Evolutionary conservation across 345 rosid species (phyloP), one percentile per base, ranked within the genome.

Genomic region (Citrus sp.): DNA sequence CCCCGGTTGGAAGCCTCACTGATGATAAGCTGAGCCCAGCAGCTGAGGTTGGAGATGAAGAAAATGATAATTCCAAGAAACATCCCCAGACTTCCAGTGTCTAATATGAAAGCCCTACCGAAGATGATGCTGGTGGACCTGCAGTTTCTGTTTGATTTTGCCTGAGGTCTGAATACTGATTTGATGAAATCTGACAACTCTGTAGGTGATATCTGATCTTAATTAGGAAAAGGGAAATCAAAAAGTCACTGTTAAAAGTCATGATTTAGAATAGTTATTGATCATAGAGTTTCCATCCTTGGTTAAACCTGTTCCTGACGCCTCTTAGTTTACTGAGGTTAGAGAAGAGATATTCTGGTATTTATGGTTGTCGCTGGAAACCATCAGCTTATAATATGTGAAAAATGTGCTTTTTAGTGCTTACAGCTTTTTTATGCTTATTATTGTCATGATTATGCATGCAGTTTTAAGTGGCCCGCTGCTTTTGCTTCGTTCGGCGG

Each of bases 1-100:
- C 55, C 18, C 25, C 67, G 8, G 81, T 59, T 72, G 70, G 80
- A 10, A 54, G 62, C 27, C 40, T 40, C 10, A 64, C 72, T 66
- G 27, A 30, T 21, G 74, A 80, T 37, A 22, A 67, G 7, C 68
- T 34, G 49, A 19, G 66, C 63, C 28, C 67, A 38, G 70, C 40
- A 74, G 71, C 77, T 34, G 61, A 77, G 51, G 40, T 28, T 34
- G 46, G 73, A 74, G 81, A 66, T 22, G 18, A 77, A 73, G 83
- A 71, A 22, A 42, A 30, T 72, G 49, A 64, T 67, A 51, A 61
- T 59, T 70, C 66, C 13, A 40, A 54, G 34, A 81, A 69, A 28
- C 42, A 19, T 51, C 28, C 63, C 9, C 38, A 2, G 74, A 40
- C 77, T 37, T 68, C 27, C 7, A 72, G 65, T 64, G 61, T 68